Evolutionary conservation across 78 protist genomes (phyloP).

Genomic region (Dictyostelium brefeldianum): DNA sequence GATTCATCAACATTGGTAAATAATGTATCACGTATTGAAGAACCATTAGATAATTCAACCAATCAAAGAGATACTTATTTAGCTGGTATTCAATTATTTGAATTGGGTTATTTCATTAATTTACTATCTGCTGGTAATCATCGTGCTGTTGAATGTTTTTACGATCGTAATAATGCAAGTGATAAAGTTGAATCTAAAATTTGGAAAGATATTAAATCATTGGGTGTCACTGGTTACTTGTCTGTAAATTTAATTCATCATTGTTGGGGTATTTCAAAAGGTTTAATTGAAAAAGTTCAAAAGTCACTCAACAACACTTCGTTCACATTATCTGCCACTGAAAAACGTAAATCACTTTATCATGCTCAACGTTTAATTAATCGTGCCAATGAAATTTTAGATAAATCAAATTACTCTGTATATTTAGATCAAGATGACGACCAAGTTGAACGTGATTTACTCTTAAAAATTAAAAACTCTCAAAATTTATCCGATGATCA

Average conservation of each 20-base stretch:
- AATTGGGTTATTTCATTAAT: slow-evolving; percentile 29
- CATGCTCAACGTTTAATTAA: slow-evolving; percentile 48
- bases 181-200: not conserved
- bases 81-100: slow-evolving; percentile 47
- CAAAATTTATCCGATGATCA: not conserved
- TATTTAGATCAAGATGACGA: slow-evolving; percentile 13
- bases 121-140: slow-evolving; percentile 43
- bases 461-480: not conserved
- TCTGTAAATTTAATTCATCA: slow-evolving; percentile 38
- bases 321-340: not conserved
- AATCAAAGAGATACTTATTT: slow-evolving; percentile 70
- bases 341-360: slow-evolving; percentile 20
- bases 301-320: not conserved
- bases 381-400: not conserved
- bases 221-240: not conserved
- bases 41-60: not conserved
- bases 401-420: slow-evolving; percentile 13
- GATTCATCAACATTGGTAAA: not conserved
- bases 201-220: slow-evolving; percentile 25
- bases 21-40: not conserved
- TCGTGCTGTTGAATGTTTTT: slow-evolving; percentile 47
- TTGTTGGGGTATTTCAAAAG: slow-evolving; percentile 77
- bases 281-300: slow-evolving; percentile 29
- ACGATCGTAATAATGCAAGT: not conserved
- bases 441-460: not conserved